Evolutionary conservation across 768 basidiomycete species (phyloP).

Genomic region (Tephrocybe sp.): DNA sequence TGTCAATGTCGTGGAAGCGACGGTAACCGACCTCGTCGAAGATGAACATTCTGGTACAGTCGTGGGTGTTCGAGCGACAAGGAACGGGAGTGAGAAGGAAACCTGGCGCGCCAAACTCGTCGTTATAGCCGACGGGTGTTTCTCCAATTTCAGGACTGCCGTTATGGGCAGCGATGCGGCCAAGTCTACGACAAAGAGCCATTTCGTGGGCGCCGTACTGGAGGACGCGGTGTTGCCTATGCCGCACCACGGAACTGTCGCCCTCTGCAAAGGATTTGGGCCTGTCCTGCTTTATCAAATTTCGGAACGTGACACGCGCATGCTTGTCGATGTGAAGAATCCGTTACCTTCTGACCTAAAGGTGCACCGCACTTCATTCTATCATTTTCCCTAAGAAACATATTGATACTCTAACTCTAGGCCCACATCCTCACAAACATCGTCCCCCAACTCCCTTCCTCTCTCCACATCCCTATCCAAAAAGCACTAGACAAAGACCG

Average conservation of each 20-base stretch:
- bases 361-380: too few species aligned
- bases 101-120: conserved; percentile 73
- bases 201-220: conserved; percentile 86
- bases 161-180: conserved; percentile 54
- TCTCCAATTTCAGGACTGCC: conserved; percentile 81
- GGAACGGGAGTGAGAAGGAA: conserved; percentile 45
- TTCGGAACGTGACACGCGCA: conserved; percentile 82
- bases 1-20: conserved; percentile 84
- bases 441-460: conserved; percentile 76
- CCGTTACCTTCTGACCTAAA: conserved; percentile 83
- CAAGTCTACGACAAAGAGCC: conserved; percentile 59
- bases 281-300: conserved; percentile 96
- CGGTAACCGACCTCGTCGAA: conserved; percentile 73
- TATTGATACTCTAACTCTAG: conserved; percentile 30
- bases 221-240: conserved; percentile 74
- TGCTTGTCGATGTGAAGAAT: conserved; percentile 86
- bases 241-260: conserved; percentile 80
- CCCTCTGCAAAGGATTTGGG: conserved; percentile 73
- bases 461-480: conserved; percentile 63
- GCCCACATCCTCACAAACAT: conserved; percentile 69
- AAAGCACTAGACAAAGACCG: conserved; percentile 73
- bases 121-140: conserved; percentile 91
- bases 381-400: too few species aligned
- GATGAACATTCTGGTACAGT: conserved; percentile 47
- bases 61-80: conserved; percentile 64